Base-by-base conservation (phyloP, 163 green algal species). In the Scenedesmus sp. region DNA sequence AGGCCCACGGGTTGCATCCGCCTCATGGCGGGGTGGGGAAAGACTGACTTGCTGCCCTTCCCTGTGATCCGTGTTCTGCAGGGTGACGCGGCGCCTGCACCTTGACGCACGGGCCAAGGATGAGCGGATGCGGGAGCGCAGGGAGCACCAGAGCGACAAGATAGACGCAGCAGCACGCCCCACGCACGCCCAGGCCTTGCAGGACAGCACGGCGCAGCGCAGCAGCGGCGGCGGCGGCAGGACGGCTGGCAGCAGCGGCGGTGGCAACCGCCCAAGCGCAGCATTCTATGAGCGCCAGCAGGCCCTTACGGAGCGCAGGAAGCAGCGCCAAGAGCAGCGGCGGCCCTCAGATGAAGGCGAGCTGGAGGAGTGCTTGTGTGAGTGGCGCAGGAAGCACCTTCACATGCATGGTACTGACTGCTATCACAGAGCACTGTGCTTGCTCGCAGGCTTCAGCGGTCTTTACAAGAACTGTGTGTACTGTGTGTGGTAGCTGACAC, bases 301-400 rank as follows among this genome's bases (percentile, higher is more conserved):
- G 33, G 72, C 46, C 18, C 49, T 90, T 46, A 2, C 79, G 13
- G 43, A 51, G 26, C 81, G 40, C 30, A 49, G 72, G n/a, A 59
- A 53, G 65, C 49, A 85, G 46, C 37, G 70, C 16, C 72, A 59
- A 53, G 37, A 35, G 18, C 70, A 76, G 72, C 40, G 33, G 35
- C 37, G 68, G 37, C 70, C 44, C 3, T 40, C 40, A 46, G 85
- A 85, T 18, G 85, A 85, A 35, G 72, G 78, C 0, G 85, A 90
- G 30, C 35, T 85, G 72, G 43, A 37, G 6, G 85, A 90, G 72
- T 90, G 85, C 46, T 59, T 42, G 51, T 90, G 85, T 90, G 65
- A 79, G 85, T 59, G 20, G 59, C 79, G n/a, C n/a, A n/a, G n/a
- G n/a, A n/a, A n/a, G n/a, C n/a, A n/a, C n/a, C n/a, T n/a, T n/a